A percentile compares a stretch with the other conserved stretches of the same genome.
Conservation (phyloP, 2,329 filamentous ascomycete genomes). For the Metarhizium sp. region DNA sequence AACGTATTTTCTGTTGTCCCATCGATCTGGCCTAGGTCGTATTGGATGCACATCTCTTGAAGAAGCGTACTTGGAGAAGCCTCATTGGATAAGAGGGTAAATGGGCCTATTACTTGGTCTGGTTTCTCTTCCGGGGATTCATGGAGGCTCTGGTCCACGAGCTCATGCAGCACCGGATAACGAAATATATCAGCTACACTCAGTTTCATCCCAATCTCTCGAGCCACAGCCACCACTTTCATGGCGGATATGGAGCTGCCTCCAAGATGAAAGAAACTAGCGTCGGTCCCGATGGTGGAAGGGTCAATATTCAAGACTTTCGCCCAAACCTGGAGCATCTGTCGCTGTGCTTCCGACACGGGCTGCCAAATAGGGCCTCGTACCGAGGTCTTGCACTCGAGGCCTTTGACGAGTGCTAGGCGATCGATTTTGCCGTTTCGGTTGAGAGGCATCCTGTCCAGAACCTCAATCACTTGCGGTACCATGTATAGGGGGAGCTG, state of each 20-base stretch:
- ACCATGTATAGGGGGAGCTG: slow-evolving; percentile 15
- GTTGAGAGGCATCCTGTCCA: slow-evolving; percentile 9
- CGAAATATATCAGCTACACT: slow-evolving; percentile 16
- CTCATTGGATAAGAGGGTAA: not conserved
- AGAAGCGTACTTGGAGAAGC: not conserved
- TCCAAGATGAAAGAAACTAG: slow-evolving; percentile 19
- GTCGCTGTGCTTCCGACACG: not conserved
- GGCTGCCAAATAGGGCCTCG: not conserved
- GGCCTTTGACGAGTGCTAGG: not conserved
- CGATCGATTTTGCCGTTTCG: slow-evolving; percentile 14
- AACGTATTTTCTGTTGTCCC: not conserved
- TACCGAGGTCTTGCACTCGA: not conserved
- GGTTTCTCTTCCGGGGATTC: not conserved
- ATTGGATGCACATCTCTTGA: not conserved
- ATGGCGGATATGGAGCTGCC: slow-evolving; percentile 21
- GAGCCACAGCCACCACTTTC: slow-evolving; percentile 11
- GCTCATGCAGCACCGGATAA: slow-evolving; percentile 5
- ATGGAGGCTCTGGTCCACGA: not conserved
- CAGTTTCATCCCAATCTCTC: slow-evolving; percentile 8
- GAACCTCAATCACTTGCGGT: slow-evolving; percentile 8
- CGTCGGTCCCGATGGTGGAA: not conserved
- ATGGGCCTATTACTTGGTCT: not conserved
- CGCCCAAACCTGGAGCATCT: slow-evolving; percentile 7
- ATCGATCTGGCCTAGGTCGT: not conserved
- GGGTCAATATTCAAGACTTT: slow-evolving; percentile 25